Base-by-base conservation (phyloP, 176 grass and related monocot species). In the Ensete ventricosum region DNA sequence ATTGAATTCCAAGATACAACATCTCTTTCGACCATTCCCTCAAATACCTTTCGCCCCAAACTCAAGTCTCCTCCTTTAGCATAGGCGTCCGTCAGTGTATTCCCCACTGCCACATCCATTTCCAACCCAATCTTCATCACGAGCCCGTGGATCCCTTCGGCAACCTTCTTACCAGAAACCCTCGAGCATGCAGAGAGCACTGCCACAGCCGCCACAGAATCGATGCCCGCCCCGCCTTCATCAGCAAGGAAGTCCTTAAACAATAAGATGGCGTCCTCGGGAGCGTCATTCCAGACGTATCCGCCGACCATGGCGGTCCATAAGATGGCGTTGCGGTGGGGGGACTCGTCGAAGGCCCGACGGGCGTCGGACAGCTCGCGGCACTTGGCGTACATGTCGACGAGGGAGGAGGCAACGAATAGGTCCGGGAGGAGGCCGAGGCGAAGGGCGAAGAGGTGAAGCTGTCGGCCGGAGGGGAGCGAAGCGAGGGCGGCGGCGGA, bases 1-100 rank as follows among this genome's bases (percentile, higher is more conserved):
- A 96, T 96, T 0, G 92, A 84, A 55, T 96, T 96, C 92, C 92
- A 96, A 8, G 92, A 96, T 55, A 96, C 83, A 24, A 82, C 80
- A 80, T 96, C 89, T 67, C 74, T 81, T 62, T 77, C 84, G 5
- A 67, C 68, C 89, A 89, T 96, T 74, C 52, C 80, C 59, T 96
- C 92, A 25, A 96, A 96, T 67, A 96, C 72, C 78, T 86, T 92
- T 50, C 92, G 78, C 12, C 87, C 82, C 11, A 64, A 50, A 25
- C 11, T 73, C 68, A 92, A 73, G 74, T 92, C 87, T 0, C 92
- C 86, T 8, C 92, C 87, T 76, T 96, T 96, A 3, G 89, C 89
- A 78, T 96, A 96, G 1, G 92, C 89, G 8, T 89, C 84, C 29
- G 89, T 27, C 79, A 92, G 80, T 23, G 92, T 96, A 67, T 96